Base-by-base conservation (phyloP, 352 stramenopile species). In the Phytophthora colocasiae region DNA sequence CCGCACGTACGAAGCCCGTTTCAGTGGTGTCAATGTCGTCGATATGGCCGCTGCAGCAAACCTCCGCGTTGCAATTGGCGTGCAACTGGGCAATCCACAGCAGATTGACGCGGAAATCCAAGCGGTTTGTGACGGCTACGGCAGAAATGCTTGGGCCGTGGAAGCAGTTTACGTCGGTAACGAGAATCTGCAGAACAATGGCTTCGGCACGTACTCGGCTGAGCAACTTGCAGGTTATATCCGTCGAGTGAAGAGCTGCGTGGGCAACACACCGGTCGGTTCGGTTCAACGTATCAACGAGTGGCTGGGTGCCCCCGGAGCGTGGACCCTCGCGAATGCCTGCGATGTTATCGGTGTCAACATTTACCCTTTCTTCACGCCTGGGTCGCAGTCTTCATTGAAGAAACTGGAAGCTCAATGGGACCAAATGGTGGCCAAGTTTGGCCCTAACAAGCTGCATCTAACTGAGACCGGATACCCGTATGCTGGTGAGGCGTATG, bases 121-220 rank as follows among this genome's bases (percentile, higher is more conserved):
- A 36, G 81, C 84, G 9, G 80, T 78, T 19, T 81, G 85, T 45
- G 63, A 69, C 9, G 84, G 78, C 36, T 80, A 74, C 12, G 48
- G 68, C 48, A 44, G 46, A n/a, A 66, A 83, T 29, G 45, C 76
- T 0, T 50, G 65, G 34, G 67, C 43, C 2, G 72, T 92, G 14
- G 65, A 87, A 19, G 81, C 80, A 11, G 80, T 92, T 32, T 91
- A 87, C 66, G 80, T 87, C 29, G 83, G 83, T 44, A 92, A 90
- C 67, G 83, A 91, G 44, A 71, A 92, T 66, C 66, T 92, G 6
- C 54, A 64, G 39, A 85, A 86, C 56, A 77, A 67, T 15, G 58
- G 52, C 41, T 81, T 73, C 26, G 80, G 78, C 11, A 58, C 36
- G 4, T 78, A 51, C 47, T 66, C 71, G 7, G 71, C 71, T 47